Evolutionary conservation across 1,284 basidiomycete species (phyloP).

Genomic region (Mrakiaceae sp.): DNA sequence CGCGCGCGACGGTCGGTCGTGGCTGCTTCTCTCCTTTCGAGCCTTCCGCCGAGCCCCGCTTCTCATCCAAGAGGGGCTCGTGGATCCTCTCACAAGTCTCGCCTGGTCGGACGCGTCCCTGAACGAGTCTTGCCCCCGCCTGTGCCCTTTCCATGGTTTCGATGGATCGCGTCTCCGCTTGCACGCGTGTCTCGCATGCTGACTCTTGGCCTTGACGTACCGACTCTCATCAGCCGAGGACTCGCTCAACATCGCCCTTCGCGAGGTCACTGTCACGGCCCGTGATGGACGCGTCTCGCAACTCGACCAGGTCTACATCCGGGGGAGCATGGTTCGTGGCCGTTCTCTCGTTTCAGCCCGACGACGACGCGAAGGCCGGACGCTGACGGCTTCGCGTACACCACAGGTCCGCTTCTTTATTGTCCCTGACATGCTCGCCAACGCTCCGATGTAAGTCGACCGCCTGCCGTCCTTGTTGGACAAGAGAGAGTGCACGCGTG

Average conservation of each 20-base stretch:
- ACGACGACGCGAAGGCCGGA: neutral
- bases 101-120: neutral
- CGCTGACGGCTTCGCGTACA: neutral
- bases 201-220: no score
- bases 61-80: no score
- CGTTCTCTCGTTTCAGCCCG: neutral
- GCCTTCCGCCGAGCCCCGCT: no score
- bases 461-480: slow-evolving; percentile 1
- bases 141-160: neutral
- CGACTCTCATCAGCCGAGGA: slow-evolving; percentile 66
- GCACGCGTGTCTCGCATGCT: neutral
- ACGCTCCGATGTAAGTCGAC: slow-evolving; percentile 84
- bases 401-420: slow-evolving; percentile 79
- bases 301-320: slow-evolving; percentile 96
- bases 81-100: neutral
- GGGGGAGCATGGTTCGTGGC: slow-evolving; percentile 71
- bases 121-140: neutral
- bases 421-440: slow-evolving; percentile 97
- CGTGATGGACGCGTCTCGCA: slow-evolving; percentile 98
- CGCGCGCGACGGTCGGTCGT: no score
- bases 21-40: no score
- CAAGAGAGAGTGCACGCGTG: slow-evolving; percentile 16
- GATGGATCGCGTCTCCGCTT: no score
- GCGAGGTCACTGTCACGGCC: slow-evolving; percentile 94
- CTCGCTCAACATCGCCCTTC: slow-evolving; percentile 91